Conservation (phyloP, 495 filamentous ascomycete genomes). For the Aspergillus kassunensis region DNA sequence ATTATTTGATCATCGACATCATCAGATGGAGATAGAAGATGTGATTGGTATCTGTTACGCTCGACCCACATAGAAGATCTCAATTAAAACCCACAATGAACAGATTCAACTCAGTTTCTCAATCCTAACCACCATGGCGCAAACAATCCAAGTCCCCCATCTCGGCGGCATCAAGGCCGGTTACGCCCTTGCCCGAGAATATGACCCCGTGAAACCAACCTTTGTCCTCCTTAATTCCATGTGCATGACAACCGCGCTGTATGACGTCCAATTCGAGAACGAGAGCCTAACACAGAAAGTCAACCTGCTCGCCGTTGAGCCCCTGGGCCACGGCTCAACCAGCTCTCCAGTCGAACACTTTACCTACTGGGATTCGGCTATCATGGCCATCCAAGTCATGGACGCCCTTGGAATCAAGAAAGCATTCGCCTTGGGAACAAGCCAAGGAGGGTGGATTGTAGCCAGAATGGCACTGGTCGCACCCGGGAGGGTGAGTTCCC, state of each 20-base stretch:
- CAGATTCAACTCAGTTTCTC: too few relatives aligned
- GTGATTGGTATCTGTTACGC: too few relatives aligned
- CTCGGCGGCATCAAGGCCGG: too few relatives aligned
- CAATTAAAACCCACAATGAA: too few relatives aligned
- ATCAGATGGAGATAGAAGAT: too few relatives aligned
- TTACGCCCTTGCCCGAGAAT: too few relatives aligned
- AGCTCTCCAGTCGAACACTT: slow-evolving; percentile 40
- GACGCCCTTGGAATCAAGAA: slow-evolving; percentile 53
- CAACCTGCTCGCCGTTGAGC: slow-evolving; percentile 55
- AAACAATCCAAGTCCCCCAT: too few relatives aligned
- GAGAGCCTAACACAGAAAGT: slow-evolving; percentile 37
- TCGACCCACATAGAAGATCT: too few relatives aligned
- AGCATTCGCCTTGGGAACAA: slow-evolving; percentile 59
- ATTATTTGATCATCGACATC: slow-evolving; percentile 1
- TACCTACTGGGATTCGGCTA: slow-evolving; percentile 36
- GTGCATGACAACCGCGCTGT: slow-evolving; percentile 51
- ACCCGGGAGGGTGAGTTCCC: slow-evolving; percentile 47
- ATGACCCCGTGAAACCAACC: too few relatives aligned
- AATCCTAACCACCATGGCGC: too few relatives aligned
- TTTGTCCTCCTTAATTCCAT: slow-evolving; percentile 56
- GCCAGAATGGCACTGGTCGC: slow-evolving; percentile 58
- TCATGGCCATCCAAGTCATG: slow-evolving; percentile 47
- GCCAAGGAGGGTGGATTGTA: slow-evolving; percentile 63
- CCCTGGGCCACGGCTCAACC: slow-evolving; percentile 52
- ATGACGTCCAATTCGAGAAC: slow-evolving; percentile 46